Evolutionary conservation across 768 basidiomycete genomes (phyloP), one percentile per base, ranked within the genome.

Genomic region (Gyrodon lividus): DNA sequence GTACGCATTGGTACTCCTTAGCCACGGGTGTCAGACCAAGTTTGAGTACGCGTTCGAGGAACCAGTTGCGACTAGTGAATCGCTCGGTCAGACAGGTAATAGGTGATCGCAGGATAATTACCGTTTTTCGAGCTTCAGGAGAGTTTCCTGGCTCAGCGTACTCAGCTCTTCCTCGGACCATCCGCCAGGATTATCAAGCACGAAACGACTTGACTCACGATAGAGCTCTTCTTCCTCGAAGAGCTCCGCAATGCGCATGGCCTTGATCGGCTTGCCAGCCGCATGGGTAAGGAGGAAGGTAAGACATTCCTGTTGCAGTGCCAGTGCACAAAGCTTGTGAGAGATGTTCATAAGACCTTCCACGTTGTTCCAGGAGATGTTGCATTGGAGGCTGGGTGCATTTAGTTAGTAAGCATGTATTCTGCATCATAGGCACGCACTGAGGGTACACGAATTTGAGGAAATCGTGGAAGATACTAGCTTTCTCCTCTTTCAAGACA

Each of bases 1-100:
- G 57, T 64, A 93, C 92, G 64, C 95, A 97, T 81, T 90, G 87
- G 61, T 97, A 97, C 62, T 97, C 94, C 67, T 95, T 94, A n/a
- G 89, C 82, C 20, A 96, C 78, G 55, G 86, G 81, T 0, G 89
- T 88, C 35, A 92, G 74, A 2, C 92, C 92, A 9, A 98, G 82
- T 66, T 97, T 97, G 56, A 97, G 76, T 14, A 98, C 88, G 17
- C 95, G 83, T 66, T 98, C 95, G 17, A 97, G 79, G 71, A 97
- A 97, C 94, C 94, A 97, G 48, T 86, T 95, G 51, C 95, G 81
- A 31, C 92, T 92, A 57, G 28, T 28, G 24, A 30, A 33, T 20
- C 35, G 19, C 13, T 39, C 53, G 19, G 16, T 24, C 14, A 23
- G 43, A 4, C 12, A 33, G 13, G 26, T 26, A 6, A 34, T 33